phyloP scores from a whole-genome alignment of 306 rosid species.

The Crotalaria pallida region DNA sequence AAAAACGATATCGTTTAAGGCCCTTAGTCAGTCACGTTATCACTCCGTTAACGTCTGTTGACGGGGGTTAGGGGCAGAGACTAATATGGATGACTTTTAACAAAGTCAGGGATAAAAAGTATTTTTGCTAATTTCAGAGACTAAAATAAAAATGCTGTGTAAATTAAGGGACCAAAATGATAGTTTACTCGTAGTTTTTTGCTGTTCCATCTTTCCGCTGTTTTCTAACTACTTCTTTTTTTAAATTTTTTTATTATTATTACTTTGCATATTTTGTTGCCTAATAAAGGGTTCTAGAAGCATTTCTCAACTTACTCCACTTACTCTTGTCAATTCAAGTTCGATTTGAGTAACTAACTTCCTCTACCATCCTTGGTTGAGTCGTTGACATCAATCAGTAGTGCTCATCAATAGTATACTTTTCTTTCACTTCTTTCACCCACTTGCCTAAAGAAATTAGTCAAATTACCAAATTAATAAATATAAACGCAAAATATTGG shows the following conservation, averaged over 20 bases:
- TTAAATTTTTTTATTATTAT: no score
- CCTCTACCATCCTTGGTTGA: slow-evolving; percentile 41
- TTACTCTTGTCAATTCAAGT: slow-evolving; percentile 43
- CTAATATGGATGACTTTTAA: no score
- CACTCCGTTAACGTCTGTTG: no score
- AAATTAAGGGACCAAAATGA: no score
- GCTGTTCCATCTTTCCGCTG: slow-evolving; percentile 26
- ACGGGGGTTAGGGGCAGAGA: no score
- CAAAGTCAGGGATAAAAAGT: no score
- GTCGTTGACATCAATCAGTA: slow-evolving; percentile 16
- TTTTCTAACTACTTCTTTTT: slow-evolving; percentile 13
- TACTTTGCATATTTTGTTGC: not conserved
- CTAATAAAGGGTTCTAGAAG: slow-evolving; percentile 42
- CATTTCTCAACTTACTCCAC: slow-evolving; percentile 39
- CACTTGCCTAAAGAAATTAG: not conserved
- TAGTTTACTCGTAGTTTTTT: no score
- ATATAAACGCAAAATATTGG: not conserved
- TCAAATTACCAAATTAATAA: not conserved
- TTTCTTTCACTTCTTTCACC: slow-evolving; percentile 19
- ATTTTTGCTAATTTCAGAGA: no score
- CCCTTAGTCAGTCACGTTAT: no score
- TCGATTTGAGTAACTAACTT: slow-evolving; percentile 29
- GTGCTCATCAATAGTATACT: not conserved
- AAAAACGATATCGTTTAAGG: no score
- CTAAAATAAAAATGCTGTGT: no score